Conservation (phyloP, 495 filamentous ascomycete genomes). For the Penicillium lagena region DNA sequence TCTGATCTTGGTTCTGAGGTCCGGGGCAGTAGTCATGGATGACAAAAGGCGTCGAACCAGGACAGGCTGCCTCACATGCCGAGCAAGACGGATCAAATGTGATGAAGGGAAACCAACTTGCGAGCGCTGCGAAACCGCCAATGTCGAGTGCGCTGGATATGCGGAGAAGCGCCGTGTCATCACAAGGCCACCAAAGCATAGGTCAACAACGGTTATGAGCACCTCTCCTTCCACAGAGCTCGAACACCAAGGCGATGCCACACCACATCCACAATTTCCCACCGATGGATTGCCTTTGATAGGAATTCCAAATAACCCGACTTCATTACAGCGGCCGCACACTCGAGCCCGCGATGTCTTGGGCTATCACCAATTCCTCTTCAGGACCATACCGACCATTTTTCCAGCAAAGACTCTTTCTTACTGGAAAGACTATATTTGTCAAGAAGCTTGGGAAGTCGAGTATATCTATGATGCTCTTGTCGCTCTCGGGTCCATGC, state of each 20-base stretch:
- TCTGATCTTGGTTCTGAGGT: too few species aligned
- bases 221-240: too few species aligned
- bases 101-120: constrained; percentile 6
- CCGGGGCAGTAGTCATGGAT: too few species aligned
- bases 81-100: constrained; percentile 5
- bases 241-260: background rate
- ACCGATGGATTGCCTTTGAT: constrained; percentile 2
- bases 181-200: background rate
- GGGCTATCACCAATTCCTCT: constrained; percentile 5
- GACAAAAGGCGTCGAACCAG: background rate
- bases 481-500: constrained; percentile 5
- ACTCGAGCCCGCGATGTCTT: constrained; percentile 5
- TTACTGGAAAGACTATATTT: constrained; percentile 7
- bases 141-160: constrained; percentile 6
- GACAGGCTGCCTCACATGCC: constrained; percentile 8
- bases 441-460: constrained; percentile 4
- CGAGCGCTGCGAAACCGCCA: constrained; percentile 3
- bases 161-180: constrained; percentile 1
- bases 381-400: background rate
- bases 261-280: background rate
- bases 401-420: constrained; percentile 1
- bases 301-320: constrained; percentile 3
- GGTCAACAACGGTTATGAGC: too few species aligned
- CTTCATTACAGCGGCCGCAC: constrained; percentile 3
- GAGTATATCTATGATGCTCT: constrained; percentile 5